Conservation (phyloP, 1,284 basidiomycete genomes). For the Laetiporus sulphureus region DNA sequence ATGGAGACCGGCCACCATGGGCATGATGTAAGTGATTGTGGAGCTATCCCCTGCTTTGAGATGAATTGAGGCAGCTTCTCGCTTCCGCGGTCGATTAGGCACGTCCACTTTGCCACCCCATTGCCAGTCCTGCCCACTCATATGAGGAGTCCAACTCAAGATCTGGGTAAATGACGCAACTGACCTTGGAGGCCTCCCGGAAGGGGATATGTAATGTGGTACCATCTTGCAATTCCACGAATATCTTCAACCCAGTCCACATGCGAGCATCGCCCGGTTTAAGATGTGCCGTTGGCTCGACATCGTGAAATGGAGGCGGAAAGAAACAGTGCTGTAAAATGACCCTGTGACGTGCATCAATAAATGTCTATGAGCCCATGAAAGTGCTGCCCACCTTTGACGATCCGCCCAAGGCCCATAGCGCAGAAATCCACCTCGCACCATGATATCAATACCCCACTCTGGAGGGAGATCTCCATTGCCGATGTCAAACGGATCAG, state of each 20-base stretch:
- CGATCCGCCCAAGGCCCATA: conserved; percentile 96
- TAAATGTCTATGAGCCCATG: no score
- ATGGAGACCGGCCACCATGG: conserved; percentile 64
- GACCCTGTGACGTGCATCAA: no score
- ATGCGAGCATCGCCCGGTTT: conserved; percentile 74
- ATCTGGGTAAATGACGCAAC: conserved; percentile 1
- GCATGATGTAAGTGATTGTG: conserved; percentile 76
- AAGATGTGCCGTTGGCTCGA: conserved; percentile 47
- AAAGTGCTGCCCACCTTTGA: conserved; percentile 56
- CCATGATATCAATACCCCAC: conserved; percentile 83
- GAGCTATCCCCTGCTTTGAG: conserved; percentile 75
- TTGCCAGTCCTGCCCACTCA: conserved; percentile 61
- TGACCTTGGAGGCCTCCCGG: conserved; percentile 77
- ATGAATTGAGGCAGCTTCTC: conserved; percentile 70
- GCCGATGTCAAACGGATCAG: conserved; percentile 62
- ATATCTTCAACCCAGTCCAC: conserved; percentile 75
- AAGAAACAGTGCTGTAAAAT: conserved; percentile 79
- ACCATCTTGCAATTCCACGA: conserved; percentile 72
- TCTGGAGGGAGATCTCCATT: conserved; percentile 87
- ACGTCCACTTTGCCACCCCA: conserved; percentile 61
- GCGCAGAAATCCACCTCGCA: conserved; percentile 66
- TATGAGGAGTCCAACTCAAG: neutral
- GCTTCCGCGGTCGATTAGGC: conserved; percentile 43
- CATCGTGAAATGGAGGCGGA: conserved; percentile 69
- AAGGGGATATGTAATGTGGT: conserved; percentile 80